Evolutionary conservation across 2,329 filamentous ascomycete genomes (phyloP).

Genomic region (Aspergillus luchuensis): DNA sequence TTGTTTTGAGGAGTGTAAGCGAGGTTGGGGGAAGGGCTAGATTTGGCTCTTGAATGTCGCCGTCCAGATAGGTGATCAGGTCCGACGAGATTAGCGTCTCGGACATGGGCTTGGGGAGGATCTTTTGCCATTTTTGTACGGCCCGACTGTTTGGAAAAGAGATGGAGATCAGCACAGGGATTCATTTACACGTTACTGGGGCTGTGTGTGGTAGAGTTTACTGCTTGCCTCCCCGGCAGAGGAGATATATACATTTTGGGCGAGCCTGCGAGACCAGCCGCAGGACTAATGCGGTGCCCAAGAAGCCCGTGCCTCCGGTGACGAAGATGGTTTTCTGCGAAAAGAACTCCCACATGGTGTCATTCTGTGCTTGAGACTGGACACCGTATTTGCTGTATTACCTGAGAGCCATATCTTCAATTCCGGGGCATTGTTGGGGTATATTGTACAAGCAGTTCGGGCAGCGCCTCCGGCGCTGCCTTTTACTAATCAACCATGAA

Average conservation of each 20-base stretch:
- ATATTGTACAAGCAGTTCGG: neutral
- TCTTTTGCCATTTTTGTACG: conserved; percentile 11
- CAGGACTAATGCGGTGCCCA: conserved; percentile 19
- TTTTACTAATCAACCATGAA: no score
- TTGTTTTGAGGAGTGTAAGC: neutral
- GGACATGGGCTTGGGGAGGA: conserved; percentile 4
- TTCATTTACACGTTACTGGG: neutral
- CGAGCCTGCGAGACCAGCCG: conserved; percentile 10
- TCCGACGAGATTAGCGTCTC: conserved; percentile 4
- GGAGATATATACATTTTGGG: conserved; percentile 14
- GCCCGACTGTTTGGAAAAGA: neutral
- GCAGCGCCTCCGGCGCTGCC: no score
- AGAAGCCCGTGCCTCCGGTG: conserved; percentile 22
- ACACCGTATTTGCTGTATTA: no score
- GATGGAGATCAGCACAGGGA: neutral
- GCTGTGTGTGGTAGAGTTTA: neutral
- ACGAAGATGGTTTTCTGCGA: conserved; percentile 15
- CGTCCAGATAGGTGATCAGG: conserved; percentile 14
- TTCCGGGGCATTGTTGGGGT: neutral
- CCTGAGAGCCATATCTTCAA: neutral
- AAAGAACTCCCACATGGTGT: conserved; percentile 23
- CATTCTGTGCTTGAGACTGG: neutral
- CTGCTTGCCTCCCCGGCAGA: conserved; percentile 17
- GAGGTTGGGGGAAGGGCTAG: conserved; percentile 9
- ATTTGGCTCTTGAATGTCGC: conserved; percentile 15